phyloP scores from a whole-genome alignment of 495 filamentous ascomycete species.

The Thermothielavioides terrestris region DNA sequence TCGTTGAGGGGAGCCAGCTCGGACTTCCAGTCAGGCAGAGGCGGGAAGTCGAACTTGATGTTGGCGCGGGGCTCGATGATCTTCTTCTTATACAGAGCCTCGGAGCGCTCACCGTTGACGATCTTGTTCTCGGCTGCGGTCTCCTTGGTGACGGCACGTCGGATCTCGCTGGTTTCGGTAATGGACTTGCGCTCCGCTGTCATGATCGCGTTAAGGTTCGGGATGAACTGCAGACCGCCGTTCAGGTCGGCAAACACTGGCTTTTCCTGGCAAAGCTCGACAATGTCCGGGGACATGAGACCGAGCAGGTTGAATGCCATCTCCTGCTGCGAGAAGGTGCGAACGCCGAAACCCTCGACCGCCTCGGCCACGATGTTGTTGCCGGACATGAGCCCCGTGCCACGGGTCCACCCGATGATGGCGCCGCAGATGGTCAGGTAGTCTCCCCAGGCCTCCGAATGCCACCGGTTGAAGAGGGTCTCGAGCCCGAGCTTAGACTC shows the following conservation, averaged over 20 bases:
- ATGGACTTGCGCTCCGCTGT: conserved; percentile 80
- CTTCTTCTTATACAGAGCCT: conserved; percentile 89
- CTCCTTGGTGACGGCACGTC: conserved; percentile 89
- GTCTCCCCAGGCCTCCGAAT: conserved; percentile 93
- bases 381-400: conserved; percentile 93
- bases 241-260: conserved; percentile 96
- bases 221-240: conserved; percentile 93
- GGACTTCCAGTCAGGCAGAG: conserved; percentile 79
- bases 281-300: conserved; percentile 88
- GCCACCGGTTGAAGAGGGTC: conserved; percentile 97
- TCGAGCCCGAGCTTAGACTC: conserved; percentile 96
- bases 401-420: conserved; percentile 98
- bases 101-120: conserved; percentile 87
- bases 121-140: conserved; percentile 96
- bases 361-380: conserved; percentile 98
- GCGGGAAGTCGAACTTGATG: conserved; percentile 92
- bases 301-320: conserved; percentile 99
- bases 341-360: conserved; percentile 89
- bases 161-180: conserved; percentile 88
- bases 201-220: conserved; percentile 93
- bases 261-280: conserved; percentile 91
- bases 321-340: conserved; percentile 97
- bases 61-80: conserved; percentile 90
- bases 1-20: conserved; percentile 83
- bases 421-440: conserved; percentile 98